Conservation (phyloP, 73 alveolate species). For the Tetrahymena borealis region DNA sequence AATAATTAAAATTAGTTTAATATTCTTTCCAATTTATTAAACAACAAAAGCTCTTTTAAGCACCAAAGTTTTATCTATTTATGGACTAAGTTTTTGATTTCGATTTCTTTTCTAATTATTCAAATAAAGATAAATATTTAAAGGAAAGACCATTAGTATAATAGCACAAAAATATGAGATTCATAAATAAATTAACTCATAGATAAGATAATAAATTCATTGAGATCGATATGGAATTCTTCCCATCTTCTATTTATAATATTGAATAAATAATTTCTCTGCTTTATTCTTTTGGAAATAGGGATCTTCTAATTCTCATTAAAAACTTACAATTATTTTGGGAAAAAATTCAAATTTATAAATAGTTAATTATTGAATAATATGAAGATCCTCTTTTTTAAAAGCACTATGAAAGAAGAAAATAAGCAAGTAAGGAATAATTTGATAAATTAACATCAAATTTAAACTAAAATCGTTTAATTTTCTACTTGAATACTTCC, state of each 20-base stretch:
- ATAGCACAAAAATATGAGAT: not conserved
- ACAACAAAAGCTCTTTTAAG: not conserved
- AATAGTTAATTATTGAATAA: not conserved
- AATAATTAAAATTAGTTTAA: too few species aligned
- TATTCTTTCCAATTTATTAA: too few species aligned
- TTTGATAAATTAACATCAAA: not conserved
- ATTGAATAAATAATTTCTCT: not conserved
- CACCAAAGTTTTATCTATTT: not conserved
- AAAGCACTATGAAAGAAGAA: not conserved
- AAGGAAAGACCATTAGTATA: not conserved
- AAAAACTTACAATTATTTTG: not conserved
- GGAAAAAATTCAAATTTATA: not conserved
- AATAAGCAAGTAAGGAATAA: not conserved
- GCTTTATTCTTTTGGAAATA: not conserved
- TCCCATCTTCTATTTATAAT: not conserved
- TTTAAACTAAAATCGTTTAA: not conserved
- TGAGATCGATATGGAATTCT: not conserved
- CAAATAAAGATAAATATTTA: not conserved
- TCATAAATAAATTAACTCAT: not conserved
- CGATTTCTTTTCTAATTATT: not conserved
- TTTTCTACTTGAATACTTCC: not conserved
- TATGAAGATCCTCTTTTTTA: not conserved
- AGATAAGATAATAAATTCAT: not conserved
- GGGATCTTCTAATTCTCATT: not conserved
- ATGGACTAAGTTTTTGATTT: not conserved